Evolutionary conservation across 2,329 filamentous ascomycete species (phyloP), one percentile per base, ranked within the genome.

Genomic region (Aspergillus quadrilineatus): DNA sequence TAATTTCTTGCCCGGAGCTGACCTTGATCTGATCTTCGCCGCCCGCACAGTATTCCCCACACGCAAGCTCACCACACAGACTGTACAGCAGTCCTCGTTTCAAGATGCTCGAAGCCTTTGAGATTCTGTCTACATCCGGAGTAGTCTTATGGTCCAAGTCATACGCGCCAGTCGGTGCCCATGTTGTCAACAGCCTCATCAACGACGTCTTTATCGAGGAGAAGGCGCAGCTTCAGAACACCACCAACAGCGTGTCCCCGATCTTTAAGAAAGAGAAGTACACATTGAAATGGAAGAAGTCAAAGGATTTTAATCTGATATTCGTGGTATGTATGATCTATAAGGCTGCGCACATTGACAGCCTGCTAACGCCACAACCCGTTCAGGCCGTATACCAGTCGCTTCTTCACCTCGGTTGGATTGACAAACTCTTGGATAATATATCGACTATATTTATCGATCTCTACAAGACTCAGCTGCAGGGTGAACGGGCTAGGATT

Each of bases 171-270:
- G 86, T 96, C 70, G 92, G 86, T 71, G 84, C 89, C 43, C 86
- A 89, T 66, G 82, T 97, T 63, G 87, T 99, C 80, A 97, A 99
- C 80, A 89, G 85, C 79, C 88, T 99, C 74, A 97, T 99, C 76
- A 87, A 88, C 73, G 92, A 97, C 75, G 90, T 97, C 70, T 97
- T 99, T 73, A 97, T 99, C 70, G 94, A 99, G 77, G 93, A 97
- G 79, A 92, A 90, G 74, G 83, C 84, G 58, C 82, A 85, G 15
- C 77, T 81, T 50, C 80, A 82, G 52, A 79, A 84, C 55, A 79
- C 84, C 54, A 80, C 85, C 51, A 84, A 85, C 63, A 83, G 86
- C 59, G 76, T 80, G 49, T 84, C 86, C 6, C 85, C 89, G 14
- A 82, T 87, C 0, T 99, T 94, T 78, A 90, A 85, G 75, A 89